Evolutionary conservation across 768 basidiomycete genomes (phyloP).

Genomic region (Plicaturopsis crispa): DNA sequence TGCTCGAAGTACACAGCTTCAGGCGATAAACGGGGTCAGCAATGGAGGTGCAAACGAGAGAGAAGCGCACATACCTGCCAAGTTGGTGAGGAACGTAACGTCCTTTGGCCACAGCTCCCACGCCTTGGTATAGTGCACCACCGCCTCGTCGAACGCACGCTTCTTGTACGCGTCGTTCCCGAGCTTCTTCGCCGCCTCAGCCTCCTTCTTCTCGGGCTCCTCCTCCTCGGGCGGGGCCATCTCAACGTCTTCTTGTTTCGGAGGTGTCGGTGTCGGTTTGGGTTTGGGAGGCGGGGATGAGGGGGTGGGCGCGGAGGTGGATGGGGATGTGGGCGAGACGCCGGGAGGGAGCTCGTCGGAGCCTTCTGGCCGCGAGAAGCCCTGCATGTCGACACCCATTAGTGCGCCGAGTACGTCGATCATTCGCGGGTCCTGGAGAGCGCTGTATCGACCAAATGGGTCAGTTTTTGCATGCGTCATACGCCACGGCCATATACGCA

Average conservation of each 20-base stretch:
- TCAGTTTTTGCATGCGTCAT: constrained; percentile 3
- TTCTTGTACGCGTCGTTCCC: constrained; percentile 84
- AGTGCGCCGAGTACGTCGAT: constrained; percentile 88
- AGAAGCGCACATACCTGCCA: constrained; percentile 49
- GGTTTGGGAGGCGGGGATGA: constrained; percentile 28
- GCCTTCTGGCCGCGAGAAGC: constrained; percentile 76
- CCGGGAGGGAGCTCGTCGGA: constrained; percentile 73
- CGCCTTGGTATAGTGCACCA: constrained; percentile 70
- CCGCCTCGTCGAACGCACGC: constrained; percentile 73
- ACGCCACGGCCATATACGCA: constrained; percentile 19
- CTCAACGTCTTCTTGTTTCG: constrained; percentile 46
- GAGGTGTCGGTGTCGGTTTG: constrained; percentile 32
- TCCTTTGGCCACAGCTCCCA: constrained; percentile 95
- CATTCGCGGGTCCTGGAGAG: constrained; percentile 82
- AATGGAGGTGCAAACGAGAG: not conserved
- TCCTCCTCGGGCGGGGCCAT: constrained; percentile 46
- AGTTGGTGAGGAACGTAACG: constrained; percentile 87
- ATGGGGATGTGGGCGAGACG: constrained; percentile 21
- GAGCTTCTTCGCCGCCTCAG: constrained; percentile 70
- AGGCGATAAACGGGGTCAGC: constrained; percentile 7
- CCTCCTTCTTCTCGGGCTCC: constrained; percentile 72
- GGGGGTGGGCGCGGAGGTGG: constrained; percentile 16
- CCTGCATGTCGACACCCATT: constrained; percentile 91
- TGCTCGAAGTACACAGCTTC: constrained; percentile 95
- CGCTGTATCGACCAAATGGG: constrained; percentile 22